Evolutionary conservation across 306 rosid species (phyloP).

Genomic region (Medicago arabica): DNA sequence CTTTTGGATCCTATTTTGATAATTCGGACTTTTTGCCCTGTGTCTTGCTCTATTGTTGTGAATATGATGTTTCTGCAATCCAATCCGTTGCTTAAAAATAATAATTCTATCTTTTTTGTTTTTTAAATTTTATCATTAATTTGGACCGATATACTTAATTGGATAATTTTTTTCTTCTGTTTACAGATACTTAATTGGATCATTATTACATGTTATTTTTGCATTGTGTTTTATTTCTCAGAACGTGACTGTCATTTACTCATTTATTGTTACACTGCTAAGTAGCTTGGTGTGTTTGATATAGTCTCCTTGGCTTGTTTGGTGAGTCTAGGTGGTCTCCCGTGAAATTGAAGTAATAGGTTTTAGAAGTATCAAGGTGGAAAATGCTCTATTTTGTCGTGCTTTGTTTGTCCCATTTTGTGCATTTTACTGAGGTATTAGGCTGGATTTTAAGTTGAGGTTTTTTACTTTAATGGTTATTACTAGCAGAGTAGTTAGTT

Average conservation of each 20-base stretch:
- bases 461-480: constrained; percentile 7
- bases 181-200: background rate
- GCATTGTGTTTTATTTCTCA: constrained; percentile 22
- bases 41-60: background rate
- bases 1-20: background rate
- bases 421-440: background rate
- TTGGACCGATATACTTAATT: constrained; percentile 17
- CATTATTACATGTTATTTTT: background rate
- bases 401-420: constrained; percentile 20
- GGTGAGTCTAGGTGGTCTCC: background rate
- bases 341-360: background rate
- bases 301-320: background rate
- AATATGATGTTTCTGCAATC: background rate
- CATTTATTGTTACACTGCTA: background rate
- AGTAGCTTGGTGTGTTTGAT: constrained; percentile 2
- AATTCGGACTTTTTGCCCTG: background rate
- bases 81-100: too few relatives aligned
- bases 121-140: constrained; percentile 1
- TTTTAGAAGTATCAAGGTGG: constrained; percentile 20
- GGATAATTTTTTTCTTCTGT: background rate
- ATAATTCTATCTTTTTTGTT: background rate
- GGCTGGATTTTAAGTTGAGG: constrained; percentile 8
- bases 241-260: constrained; percentile 9
- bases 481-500: constrained; percentile 4
- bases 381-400: background rate